These are phyloP conservation scores for Pascua guehoae DNA, from an alignment of 1,284 basidiomycete species.

Conservation along the genomic window DNA sequence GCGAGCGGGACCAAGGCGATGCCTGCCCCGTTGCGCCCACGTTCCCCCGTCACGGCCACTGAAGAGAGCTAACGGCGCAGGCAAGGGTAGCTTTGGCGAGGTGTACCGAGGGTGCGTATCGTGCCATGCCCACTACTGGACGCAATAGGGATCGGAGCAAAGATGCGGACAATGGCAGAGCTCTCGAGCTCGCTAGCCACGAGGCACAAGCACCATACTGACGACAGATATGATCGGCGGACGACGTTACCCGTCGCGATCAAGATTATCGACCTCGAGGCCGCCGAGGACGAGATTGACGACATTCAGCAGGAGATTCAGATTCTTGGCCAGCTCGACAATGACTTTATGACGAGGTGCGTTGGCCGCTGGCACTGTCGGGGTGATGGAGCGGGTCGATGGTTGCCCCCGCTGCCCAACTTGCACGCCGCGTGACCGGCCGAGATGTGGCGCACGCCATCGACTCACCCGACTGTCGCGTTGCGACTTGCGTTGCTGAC, in stretches of 20 bases:
- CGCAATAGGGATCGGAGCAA: background rate
- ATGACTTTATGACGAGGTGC: conserved; percentile 89
- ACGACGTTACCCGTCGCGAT: conserved; percentile 92
- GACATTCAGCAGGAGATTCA: conserved; percentile 99
- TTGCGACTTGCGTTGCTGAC: conserved; percentile 1
- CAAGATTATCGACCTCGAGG: conserved; percentile 98
- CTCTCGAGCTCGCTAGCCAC: too few relatives aligned
- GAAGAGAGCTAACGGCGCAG: conserved; percentile 49
- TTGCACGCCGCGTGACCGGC: background rate
- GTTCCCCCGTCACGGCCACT: background rate
- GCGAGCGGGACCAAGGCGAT: background rate
- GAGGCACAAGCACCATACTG: background rate
- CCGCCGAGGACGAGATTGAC: conserved; percentile 98
- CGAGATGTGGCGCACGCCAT: background rate
- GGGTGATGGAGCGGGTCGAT: background rate
- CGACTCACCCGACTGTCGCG: too few relatives aligned
- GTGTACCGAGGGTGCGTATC: conserved; percentile 83
- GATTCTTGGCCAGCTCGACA: conserved; percentile 96
- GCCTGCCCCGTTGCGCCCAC: background rate
- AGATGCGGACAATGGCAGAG: too few relatives aligned
- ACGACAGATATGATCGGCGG: conserved; percentile 76
- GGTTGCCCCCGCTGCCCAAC: background rate
- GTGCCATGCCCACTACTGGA: background rate
- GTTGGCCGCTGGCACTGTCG: conserved; percentile 34
- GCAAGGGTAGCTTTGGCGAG: conserved; percentile 94